A percentile compares a stretch with the other conserved stretches of the same genome.
Evolutionary conservation across 2,329 filamentous ascomycete genomes (phyloP).

Genomic region (Aquanectria penicillioides): DNA sequence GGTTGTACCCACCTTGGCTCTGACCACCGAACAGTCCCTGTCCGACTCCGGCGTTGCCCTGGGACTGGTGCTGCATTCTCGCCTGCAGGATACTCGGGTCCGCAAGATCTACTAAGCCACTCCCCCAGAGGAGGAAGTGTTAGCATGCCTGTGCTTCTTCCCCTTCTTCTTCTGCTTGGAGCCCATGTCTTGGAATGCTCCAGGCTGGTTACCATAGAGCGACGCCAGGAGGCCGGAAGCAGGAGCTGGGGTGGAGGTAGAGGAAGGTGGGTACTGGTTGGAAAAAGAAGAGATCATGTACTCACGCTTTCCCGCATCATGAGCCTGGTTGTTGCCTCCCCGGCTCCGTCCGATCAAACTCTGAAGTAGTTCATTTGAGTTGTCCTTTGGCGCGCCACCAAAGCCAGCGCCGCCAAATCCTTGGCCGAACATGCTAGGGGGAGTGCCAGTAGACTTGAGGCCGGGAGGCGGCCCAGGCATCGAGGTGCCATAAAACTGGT

Average conservation of each 20-base stretch:
- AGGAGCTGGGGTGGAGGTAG: constrained; percentile 86
- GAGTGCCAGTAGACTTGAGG: constrained; percentile 93
- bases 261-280: constrained; percentile 84
- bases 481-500: constrained; percentile 82
- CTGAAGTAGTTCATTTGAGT: constrained; percentile 73
- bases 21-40: constrained; percentile 91
- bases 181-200: constrained; percentile 89
- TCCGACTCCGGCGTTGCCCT: constrained; percentile 84
- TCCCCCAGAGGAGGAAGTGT: constrained; percentile 99
- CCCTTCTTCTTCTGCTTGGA: constrained; percentile 99
- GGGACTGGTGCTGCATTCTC: constrained; percentile 89
- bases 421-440: constrained; percentile 94
- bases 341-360: constrained; percentile 80
- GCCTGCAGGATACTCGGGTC: constrained; percentile 99
- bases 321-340: constrained; percentile 74
- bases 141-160: constrained; percentile 99
- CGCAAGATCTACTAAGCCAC: constrained; percentile 99
- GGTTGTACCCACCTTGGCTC: constrained; percentile 95
- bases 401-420: constrained; percentile 82
- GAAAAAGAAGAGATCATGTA: constrained; percentile 94
- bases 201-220: constrained; percentile 88
- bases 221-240: constrained; percentile 90
- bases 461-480: constrained; percentile 95
- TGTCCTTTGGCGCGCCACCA: constrained; percentile 75
- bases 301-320: constrained; percentile 97